Conservation (phyloP, 106 monocot genomes). For the Amphibolis antarctica region DNA sequence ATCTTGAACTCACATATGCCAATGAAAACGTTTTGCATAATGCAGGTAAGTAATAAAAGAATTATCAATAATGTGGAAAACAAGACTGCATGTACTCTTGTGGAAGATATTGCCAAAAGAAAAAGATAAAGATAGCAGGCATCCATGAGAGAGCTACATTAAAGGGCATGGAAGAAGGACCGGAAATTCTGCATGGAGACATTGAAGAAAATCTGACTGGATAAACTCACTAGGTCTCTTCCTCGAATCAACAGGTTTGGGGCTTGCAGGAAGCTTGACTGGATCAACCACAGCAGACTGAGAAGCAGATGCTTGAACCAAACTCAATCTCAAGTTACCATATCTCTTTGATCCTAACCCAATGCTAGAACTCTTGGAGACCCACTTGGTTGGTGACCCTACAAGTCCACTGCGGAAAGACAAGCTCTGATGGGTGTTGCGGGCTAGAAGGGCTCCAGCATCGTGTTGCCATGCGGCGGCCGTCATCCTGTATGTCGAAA, state of each 20-base stretch:
- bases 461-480: not conserved
- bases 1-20: no score
- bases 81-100: no score
- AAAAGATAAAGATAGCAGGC: no score
- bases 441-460: not conserved
- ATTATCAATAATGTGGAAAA: no score
- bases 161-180: not conserved
- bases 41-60: no score
- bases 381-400: conserved; percentile 2
- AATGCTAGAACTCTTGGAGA: not conserved
- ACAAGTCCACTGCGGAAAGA: not conserved
- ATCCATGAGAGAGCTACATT: no score
- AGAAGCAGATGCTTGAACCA: conserved; percentile 30
- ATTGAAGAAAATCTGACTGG: not conserved
- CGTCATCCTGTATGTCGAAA: conserved; percentile 1
- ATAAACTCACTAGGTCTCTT: conserved; percentile 56
- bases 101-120: no score
- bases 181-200: not conserved
- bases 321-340: conserved; percentile 20
- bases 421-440: not conserved
- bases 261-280: conserved; percentile 18
- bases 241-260: conserved; percentile 14
- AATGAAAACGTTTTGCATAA: no score
- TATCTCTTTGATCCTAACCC: not conserved
- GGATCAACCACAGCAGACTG: conserved; percentile 38